Percentiles rank a stretch among this genome's conserved stretches.
These are phyloP conservation scores for Ormosia emarginata DNA, from an alignment of 306 rosid species.

Conservation along the genomic window DNA sequence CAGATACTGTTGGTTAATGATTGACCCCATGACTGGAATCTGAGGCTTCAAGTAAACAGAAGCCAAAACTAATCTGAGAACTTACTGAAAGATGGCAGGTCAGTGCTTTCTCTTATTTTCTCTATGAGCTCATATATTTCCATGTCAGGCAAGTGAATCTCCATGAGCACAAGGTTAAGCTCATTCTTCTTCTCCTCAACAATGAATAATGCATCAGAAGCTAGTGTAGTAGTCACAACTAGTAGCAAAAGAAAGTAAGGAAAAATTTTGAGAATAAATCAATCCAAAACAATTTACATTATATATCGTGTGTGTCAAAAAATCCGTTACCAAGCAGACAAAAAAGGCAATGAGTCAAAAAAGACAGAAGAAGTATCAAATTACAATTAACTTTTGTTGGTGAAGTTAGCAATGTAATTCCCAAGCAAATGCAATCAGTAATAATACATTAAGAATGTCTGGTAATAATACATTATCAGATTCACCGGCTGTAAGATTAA, in stretches of 20 bases:
- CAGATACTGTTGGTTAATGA: background rate
- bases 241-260: background rate
- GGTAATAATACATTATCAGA: background rate
- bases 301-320: background rate
- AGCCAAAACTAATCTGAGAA: conserved; percentile 11
- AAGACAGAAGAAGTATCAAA: background rate
- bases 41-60: background rate
- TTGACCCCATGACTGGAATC: background rate
- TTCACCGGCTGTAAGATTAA: background rate
- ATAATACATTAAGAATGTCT: background rate
- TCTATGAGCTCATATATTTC: conserved; percentile 20
- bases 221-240: conserved; percentile 42
- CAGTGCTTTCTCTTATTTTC: conserved; percentile 23
- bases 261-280: background rate
- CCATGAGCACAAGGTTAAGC: conserved; percentile 38
- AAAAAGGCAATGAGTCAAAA: background rate
- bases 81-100: conserved; percentile 40
- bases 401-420: background rate
- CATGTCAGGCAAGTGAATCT: conserved; percentile 42
- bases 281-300: background rate
- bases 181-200: conserved; percentile 16
- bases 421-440: no score
- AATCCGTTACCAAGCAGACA: background rate
- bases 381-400: background rate
- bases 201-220: conserved; percentile 39